Evolutionary conservation across 1,284 basidiomycete genomes (phyloP).

Genomic region (Entoloma clypeatum): DNA sequence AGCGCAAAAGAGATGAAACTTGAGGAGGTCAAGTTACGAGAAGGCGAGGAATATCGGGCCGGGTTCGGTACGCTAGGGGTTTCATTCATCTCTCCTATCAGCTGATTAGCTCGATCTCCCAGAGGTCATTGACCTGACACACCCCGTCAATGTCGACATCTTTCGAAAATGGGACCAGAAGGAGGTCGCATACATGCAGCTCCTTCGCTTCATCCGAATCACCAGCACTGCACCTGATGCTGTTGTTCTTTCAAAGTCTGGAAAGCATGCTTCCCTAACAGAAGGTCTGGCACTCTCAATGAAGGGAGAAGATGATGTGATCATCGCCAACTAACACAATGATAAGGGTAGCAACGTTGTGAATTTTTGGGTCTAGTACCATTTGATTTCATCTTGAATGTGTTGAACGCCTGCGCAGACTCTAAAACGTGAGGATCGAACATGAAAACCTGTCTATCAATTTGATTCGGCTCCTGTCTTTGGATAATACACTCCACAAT

Average conservation of each 20-base stretch:
- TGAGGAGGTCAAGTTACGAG: conserved; percentile 68
- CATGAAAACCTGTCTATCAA: no score
- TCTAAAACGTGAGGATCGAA: no score
- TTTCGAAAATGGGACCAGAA: conserved; percentile 78
- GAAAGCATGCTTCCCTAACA: conserved; percentile 47
- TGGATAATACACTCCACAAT: no score
- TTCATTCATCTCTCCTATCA: no score
- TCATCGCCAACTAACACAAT: conserved; percentile 21
- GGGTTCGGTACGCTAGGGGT: conserved; percentile 85
- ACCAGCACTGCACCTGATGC: conserved; percentile 49
- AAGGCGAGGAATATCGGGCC: conserved; percentile 73
- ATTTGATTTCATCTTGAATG: no score
- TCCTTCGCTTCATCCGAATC: conserved; percentile 75
- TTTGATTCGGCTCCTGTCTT: no score
- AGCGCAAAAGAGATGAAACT: conserved; percentile 65
- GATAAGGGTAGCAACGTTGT: conserved; percentile 39
- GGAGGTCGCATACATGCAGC: conserved; percentile 69
- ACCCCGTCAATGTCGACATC: conserved; percentile 65
- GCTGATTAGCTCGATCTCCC: no score
- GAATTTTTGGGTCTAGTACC: conserved; percentile 30
- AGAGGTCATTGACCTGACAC: conserved; percentile 87
- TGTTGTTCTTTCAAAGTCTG: conserved; percentile 51
- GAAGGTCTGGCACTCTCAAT: conserved; percentile 6
- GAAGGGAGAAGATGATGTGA: conserved; percentile 12
- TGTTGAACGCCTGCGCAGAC: no score